Evolutionary conservation across 2,329 filamentous ascomycete species (phyloP).

Genomic region (Gremmenia infestans): DNA sequence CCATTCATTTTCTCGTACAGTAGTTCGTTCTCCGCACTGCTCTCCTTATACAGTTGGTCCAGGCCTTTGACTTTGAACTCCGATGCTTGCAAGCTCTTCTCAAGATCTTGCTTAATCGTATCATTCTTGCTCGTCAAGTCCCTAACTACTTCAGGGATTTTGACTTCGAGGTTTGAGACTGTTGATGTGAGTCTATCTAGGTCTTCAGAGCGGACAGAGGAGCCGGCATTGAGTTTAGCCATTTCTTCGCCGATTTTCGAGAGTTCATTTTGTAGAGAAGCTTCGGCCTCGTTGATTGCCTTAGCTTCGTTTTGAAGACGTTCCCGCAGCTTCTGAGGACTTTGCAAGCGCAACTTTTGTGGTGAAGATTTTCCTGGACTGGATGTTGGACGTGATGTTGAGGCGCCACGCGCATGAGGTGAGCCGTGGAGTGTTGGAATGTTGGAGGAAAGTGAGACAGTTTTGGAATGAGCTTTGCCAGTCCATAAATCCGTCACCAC

Average conservation of each 20-base stretch:
- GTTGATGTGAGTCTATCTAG: conserved; percentile 42
- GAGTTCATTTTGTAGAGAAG: conserved; percentile 68
- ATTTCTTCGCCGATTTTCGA: conserved; percentile 78
- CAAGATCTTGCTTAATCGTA: conserved; percentile 64
- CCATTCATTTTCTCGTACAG: conserved; percentile 88
- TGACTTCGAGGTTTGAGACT: conserved; percentile 65
- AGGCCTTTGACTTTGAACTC: conserved; percentile 77
- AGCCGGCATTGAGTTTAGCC: conserved; percentile 47
- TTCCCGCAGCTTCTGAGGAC: conserved; percentile 73
- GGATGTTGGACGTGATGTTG: conserved; percentile 17
- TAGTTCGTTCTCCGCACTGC: conserved; percentile 85
- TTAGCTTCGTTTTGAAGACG: conserved; percentile 78
- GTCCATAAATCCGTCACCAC: conserved; percentile 27
- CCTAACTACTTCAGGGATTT: conserved; percentile 54
- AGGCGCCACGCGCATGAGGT: conserved; percentile 19
- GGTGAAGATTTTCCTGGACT: conserved; percentile 24
- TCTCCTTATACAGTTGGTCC: conserved; percentile 84
- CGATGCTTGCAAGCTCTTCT: conserved; percentile 64
- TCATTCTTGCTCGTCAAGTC: conserved; percentile 58
- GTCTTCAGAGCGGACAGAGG: conserved; percentile 29
- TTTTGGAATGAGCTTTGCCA: conserved; percentile 24
- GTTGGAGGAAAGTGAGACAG: conserved; percentile 27
- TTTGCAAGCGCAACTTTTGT: conserved; percentile 59
- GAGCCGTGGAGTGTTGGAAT: conserved; percentile 27
- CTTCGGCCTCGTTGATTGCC: conserved; percentile 64